Evolutionary conservation across 306 rosid species (phyloP), one percentile per base, ranked within the genome.

Genomic region (Dalbergia cultrata): DNA sequence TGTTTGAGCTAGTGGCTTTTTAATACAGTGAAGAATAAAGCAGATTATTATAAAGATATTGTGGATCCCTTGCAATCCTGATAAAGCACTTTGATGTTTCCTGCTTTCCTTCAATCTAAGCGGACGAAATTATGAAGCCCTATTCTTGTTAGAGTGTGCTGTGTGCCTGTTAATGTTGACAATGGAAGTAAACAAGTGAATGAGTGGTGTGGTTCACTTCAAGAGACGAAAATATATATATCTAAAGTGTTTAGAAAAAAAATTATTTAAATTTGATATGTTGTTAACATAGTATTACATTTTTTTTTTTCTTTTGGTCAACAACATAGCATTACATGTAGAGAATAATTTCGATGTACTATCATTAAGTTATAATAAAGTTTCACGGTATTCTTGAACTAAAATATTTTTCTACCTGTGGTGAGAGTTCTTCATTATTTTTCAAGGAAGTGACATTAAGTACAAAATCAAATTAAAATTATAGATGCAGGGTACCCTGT

Each of bases 131-230:
- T 33, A n/a, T 1, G 16, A 54, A 41, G 39, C 35, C 33, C 31
- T 14, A 18, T 50, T 33, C 21, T 50, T 70, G 56, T 49, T 8
- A n/a, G 34, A 17, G 13, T 13, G 5, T 16, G 35, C 35, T 26
- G 31, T 26, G 31, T 26, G 31, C 31, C 13, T 43, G 69, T 59
- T 41, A 44, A 9, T 8, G 34, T 35, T 74, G 13, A 43, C 26
- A 13, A 59, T 43, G 58, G 69, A 74, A 43, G 58, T 43, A 43
- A 74, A 43, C 68, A 44, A 58, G 54, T 16, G 69, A 41, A 18
- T 68, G 18, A 22, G 41, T 67, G 22, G 13, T 47, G 60, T 49
- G 60, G 44, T 69, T 69, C 13, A 33, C n/a, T 64, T 64, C 31
- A 26, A 26, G 31, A 26, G 31, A 26, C 31, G 31, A 26, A 26